Evolutionary conservation across 1,284 basidiomycete species (phyloP), one percentile per base, ranked within the genome.

Genomic region (Inonotus hispidus): DNA sequence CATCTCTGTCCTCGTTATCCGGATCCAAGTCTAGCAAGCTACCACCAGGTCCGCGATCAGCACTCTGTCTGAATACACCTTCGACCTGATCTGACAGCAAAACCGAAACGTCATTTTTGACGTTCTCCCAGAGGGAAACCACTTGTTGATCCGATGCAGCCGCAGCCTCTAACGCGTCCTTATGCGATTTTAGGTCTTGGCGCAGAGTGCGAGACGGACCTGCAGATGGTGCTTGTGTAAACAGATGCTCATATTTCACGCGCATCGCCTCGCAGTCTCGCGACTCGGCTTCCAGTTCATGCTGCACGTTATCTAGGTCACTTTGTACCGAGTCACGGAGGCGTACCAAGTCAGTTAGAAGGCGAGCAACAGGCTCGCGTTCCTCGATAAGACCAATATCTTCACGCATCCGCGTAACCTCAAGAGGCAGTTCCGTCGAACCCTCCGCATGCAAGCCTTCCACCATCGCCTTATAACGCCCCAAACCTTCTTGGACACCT

Each of bases 201-300:
- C 95, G 82, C 63, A 92, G 73, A 1, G 81, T 75, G 70, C 90
- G 88, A 37, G 89, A 92, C 64, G 86, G 76, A 0, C 82, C 80
- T 0, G 88, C 86, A 0, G 89, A 88, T 0, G 96, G 96, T n/a
- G 84, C 82, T 73, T 98, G 96, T 7, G 88, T 89, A 88, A 94
- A 99, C 43, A 85, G 72, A 67, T 95, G 90, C 37, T 90, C 90
- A 72, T 93, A 94, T 72, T 91, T 89, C 62, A 95, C 88, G 59
- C 93, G 78, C 82, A 88, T 84, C 53, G 83, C 79, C 73, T 95
- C 93, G 71, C 92, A 95, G 59, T 93, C 92, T 63, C 84, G 77
- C 43, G 84, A 87, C 73, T 95, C 93, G 46, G 78, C 75, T 29
- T 95, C 93, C 50, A 95, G 73, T 52, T 91, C 83, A 10, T 80